Percentiles rank a stretch among this genome's conserved stretches.
These are phyloP conservation scores for Pichiaceae sp. DNA, from an alignment of 1,139 yeast species.

Conservation along the genomic window DNA sequence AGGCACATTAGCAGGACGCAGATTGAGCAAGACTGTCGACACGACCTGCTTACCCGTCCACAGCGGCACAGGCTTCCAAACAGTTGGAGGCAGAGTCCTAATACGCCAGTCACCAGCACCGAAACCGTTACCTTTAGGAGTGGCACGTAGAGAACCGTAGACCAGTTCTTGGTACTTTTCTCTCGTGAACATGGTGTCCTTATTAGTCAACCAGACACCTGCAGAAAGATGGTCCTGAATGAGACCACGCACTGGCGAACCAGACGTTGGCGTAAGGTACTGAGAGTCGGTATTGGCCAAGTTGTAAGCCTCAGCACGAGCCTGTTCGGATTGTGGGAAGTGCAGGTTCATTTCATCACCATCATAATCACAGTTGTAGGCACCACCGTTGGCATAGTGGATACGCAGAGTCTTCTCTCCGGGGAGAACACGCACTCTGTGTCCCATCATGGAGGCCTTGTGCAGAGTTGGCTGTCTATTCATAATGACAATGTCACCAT, in stretches of 20 bases:
- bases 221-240: slow-evolving; percentile 99
- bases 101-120: slow-evolving; percentile 30
- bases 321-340: slow-evolving; percentile 97
- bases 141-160: slow-evolving; percentile 93
- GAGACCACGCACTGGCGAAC: slow-evolving; percentile 96
- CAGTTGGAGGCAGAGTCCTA: slow-evolving; percentile 81
- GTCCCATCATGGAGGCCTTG: slow-evolving; percentile 99
- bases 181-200: slow-evolving; percentile 84
- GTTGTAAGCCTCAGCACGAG: slow-evolving; percentile 91
- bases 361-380: slow-evolving; percentile 93
- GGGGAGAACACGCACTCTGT: slow-evolving; percentile 92
- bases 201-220: slow-evolving; percentile 95
- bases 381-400: slow-evolving; percentile 98
- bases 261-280: slow-evolving; percentile 96
- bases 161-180: slow-evolving; percentile 90
- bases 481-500: slow-evolving; percentile 94
- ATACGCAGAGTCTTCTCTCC: slow-evolving; percentile 94
- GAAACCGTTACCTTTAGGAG: slow-evolving; percentile 85
- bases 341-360: slow-evolving; percentile 99
- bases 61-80: slow-evolving; percentile 75
- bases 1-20: slow-evolving; percentile 79
- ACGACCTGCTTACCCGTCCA: slow-evolving; percentile 99
- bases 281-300: slow-evolving; percentile 96
- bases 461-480: slow-evolving; percentile 99
- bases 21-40: slow-evolving; percentile 79